Evolutionary conservation across 306 rosid species (phyloP).

Genomic region (Canavalia ensiformis): DNA sequence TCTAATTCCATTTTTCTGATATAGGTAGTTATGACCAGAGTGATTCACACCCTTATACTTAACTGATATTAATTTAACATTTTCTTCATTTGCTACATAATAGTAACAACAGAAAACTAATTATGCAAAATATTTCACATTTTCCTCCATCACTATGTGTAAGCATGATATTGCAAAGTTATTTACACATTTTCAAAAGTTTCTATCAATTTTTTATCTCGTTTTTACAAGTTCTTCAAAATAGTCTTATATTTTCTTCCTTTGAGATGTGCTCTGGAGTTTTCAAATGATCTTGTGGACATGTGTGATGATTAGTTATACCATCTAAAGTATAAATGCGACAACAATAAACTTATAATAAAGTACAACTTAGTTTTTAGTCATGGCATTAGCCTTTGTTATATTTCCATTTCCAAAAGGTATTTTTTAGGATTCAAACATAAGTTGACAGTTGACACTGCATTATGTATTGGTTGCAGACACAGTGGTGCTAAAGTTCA

Average conservation of each 20-base stretch:
- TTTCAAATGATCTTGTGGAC: no score
- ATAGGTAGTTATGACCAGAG: slow-evolving; percentile 28
- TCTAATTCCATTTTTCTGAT: slow-evolving; percentile 36
- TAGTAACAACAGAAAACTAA: no score
- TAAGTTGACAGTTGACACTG: slow-evolving; percentile 31
- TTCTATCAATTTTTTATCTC: slow-evolving; percentile 10
- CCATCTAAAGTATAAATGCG: no score
- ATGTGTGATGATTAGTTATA: no score
- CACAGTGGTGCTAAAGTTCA: slow-evolving; percentile 88
- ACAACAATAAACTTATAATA: neutral
- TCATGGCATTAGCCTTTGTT: slow-evolving; percentile 4
- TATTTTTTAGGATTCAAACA: slow-evolving; percentile 24
- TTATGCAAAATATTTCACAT: neutral
- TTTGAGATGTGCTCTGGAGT: no score
- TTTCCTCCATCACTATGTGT: slow-evolving; percentile 10
- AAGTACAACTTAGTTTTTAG: slow-evolving; percentile 22
- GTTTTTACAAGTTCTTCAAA: slow-evolving; percentile 5
- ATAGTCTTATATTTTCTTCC: neutral
- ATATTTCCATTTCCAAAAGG: neutral
- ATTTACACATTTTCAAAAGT: neutral
- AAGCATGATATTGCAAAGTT: slow-evolving; percentile 14
- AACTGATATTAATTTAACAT: slow-evolving; percentile 4
- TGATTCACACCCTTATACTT: slow-evolving; percentile 18
- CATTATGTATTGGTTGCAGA: slow-evolving; percentile 57
- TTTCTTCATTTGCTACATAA: neutral